Conservation (phyloP, 1,139 yeast genomes). For the Lodderomyces elongisporus region DNA sequence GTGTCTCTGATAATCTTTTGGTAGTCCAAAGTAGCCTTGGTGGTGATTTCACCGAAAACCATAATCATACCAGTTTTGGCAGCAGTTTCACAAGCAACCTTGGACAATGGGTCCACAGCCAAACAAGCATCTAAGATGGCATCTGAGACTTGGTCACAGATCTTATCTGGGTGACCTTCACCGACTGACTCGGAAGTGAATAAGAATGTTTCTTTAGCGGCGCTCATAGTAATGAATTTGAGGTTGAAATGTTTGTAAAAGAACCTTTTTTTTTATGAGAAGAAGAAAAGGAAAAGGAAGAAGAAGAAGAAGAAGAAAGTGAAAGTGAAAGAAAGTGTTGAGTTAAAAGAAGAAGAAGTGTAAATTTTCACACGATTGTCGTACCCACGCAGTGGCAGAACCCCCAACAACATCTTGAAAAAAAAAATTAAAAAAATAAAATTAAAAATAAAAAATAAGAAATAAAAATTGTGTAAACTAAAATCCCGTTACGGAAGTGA, state of each 20-base stretch:
- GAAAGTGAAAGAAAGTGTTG: neutral
- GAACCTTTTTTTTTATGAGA: neutral
- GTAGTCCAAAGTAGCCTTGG: constrained; percentile 91
- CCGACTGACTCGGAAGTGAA: constrained; percentile 97
- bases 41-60: constrained; percentile 99
- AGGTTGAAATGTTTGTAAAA: neutral
- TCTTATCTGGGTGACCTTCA: constrained; percentile 99
- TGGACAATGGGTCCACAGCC: constrained; percentile 91
- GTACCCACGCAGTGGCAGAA: too few species aligned
- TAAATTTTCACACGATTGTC: too few species aligned
- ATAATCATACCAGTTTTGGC: constrained; percentile 98
- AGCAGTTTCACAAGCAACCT: constrained; percentile 99
- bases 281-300: constrained; percentile 3
- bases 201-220: constrained; percentile 46
- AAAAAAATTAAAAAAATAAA: too few species aligned
- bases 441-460: too few species aligned
- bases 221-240: constrained; percentile 17
- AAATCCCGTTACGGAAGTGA: too few species aligned
- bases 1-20: constrained; percentile 98
- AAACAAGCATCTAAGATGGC: constrained; percentile 98
- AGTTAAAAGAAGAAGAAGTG: neutral
- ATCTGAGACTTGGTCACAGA: constrained; percentile 98
- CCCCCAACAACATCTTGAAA: too few species aligned
- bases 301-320: neutral
- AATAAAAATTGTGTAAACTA: too few species aligned